Conservation (phyloP, 2,329 filamentous ascomycete genomes). For the Fusarium globosum region DNA sequence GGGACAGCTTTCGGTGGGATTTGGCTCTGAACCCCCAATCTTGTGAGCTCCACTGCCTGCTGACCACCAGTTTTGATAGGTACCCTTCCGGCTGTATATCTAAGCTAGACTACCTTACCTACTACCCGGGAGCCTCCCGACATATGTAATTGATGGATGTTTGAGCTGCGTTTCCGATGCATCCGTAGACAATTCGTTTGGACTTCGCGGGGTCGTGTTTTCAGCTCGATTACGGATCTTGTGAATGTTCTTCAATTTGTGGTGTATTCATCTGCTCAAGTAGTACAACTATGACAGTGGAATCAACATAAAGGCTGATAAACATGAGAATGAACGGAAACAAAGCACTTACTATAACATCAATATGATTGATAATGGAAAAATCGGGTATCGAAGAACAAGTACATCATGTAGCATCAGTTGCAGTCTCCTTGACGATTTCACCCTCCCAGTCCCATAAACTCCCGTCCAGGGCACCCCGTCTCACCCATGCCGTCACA, state of each 20-base stretch:
- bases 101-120: neutral
- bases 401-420: neutral
- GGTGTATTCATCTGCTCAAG: neutral
- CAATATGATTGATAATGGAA: neutral
- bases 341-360: neutral
- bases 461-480: constrained; percentile 54
- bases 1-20: neutral
- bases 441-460: constrained; percentile 51
- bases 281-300: too few species aligned
- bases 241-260: neutral
- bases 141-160: neutral
- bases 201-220: neutral
- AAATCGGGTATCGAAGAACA: neutral
- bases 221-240: neutral
- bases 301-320: neutral
- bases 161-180: constrained; percentile 15
- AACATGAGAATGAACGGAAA: neutral
- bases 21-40: constrained; percentile 1
- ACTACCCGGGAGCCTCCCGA: constrained; percentile 14
- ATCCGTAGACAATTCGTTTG: constrained; percentile 1
- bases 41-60: constrained; percentile 7
- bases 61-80: constrained; percentile 7
- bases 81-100: neutral
- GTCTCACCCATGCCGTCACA: constrained; percentile 56
- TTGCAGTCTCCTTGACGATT: constrained; percentile 17